Evolutionary conservation across 495 filamentous ascomycete species (phyloP), one percentile per base, ranked within the genome.

Genomic region (Podospora pseudocomata): DNA sequence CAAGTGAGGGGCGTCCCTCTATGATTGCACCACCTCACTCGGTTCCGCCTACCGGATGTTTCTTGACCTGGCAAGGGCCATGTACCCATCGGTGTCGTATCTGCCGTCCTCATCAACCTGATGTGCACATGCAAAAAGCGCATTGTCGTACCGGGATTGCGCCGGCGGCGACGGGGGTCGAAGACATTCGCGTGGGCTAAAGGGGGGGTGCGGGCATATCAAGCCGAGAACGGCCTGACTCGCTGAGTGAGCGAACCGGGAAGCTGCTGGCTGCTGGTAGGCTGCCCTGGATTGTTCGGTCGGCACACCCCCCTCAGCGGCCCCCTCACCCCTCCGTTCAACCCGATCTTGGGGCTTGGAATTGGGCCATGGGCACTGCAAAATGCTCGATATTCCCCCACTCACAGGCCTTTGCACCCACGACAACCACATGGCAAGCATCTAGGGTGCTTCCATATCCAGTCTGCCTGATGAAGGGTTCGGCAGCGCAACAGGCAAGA

Each of bases 361-460:
- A 69, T 70, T 72, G 68, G 68, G 67, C 69, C 67, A 68, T 54
- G 64, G 62, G 63, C 39, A 67, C 62, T 72, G 68, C 61, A 58
- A 67, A 66, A 57, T 67, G 68, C 69, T 68, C 64, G 71, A 67
- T 65, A 55, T 68, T 67, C 74, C 74, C 73, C 76, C 73, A 71
- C 71, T 67, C 63, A 56, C 67, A 65, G 67, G 70, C 72, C 61
- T 13, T 49, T 16, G 39, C 39, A 49, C 16, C 79, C 73, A 73
- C 75, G 67, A 72, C 75, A 76, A 80, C 80, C 80, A 82, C 79
- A 81, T 82, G 80, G 80, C 79, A 77, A 79, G 75, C 74, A 77
- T 76, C 77, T 77, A 78, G 77, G 78, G 73, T 81, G 67, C 67
- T 63, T 63, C 68, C 58, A 34, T 63, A 58, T 65, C 39, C 39